Evolutionary conservation across 2,329 filamentous ascomycete genomes (phyloP).

Genomic region (Colletotrichum magnum): DNA sequence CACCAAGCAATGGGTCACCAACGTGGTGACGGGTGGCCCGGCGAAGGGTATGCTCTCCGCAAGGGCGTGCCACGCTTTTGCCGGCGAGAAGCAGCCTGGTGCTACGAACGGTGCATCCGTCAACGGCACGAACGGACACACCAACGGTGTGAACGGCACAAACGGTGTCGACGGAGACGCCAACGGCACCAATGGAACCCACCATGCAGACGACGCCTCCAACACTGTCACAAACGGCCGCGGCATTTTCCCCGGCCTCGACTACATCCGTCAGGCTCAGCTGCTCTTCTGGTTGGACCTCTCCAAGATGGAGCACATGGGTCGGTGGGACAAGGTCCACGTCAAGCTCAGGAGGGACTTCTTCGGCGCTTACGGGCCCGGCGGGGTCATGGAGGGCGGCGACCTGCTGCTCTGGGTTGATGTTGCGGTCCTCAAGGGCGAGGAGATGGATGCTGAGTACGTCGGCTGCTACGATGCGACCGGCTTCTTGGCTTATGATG

Average conservation of each 20-base stretch:
- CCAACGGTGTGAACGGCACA: constrained; percentile 19
- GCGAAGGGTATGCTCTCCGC: constrained; percentile 28
- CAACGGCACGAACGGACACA: constrained; percentile 18
- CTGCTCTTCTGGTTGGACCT: constrained; percentile 36
- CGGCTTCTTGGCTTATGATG: constrained; percentile 33
- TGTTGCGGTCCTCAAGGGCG: constrained; percentile 29
- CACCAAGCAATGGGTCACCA: constrained; percentile 38
- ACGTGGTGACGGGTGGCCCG: constrained; percentile 24
- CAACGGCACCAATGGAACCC: constrained; percentile 21
- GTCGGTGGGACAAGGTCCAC: constrained; percentile 32
- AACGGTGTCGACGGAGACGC: constrained; percentile 19
- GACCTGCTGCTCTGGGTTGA: constrained; percentile 37
- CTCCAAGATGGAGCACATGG: constrained; percentile 37
- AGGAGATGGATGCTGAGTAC: constrained; percentile 38
- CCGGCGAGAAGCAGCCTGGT: constrained; percentile 35
- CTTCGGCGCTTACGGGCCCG: constrained; percentile 31
- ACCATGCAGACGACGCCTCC: background rate
- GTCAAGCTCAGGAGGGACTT: constrained; percentile 37
- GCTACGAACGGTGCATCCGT: constrained; percentile 22
- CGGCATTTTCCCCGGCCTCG: constrained; percentile 32
- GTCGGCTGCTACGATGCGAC: constrained; percentile 37
- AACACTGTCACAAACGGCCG: constrained; percentile 13
- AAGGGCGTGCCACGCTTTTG: constrained; percentile 33
- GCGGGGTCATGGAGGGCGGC: constrained; percentile 34
- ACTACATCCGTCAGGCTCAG: constrained; percentile 36